Evolutionary conservation across 2,329 filamentous ascomycete genomes (phyloP).

Genomic region (Diaporthe citri): DNA sequence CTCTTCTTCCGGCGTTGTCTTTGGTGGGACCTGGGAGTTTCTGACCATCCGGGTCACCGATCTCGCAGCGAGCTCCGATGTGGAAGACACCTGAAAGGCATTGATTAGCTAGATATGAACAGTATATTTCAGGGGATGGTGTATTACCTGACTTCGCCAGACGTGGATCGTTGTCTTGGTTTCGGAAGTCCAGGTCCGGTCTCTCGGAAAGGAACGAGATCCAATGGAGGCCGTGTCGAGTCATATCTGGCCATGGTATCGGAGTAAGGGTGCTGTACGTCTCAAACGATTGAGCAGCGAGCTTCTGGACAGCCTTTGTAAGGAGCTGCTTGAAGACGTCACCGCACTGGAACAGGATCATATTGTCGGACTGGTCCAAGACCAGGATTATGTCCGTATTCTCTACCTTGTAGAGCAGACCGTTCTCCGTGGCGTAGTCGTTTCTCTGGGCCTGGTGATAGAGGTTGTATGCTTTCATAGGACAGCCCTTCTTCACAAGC

Average conservation of each 20-base stretch:
- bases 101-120: not conserved
- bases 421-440: not conserved
- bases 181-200: conserved; percentile 6
- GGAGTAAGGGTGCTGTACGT: not conserved
- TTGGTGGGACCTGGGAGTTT: not conserved
- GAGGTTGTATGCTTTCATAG: not conserved
- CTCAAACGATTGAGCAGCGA: not conserved
- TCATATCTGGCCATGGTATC: not conserved
- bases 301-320: not conserved
- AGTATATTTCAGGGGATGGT: not conserved
- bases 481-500: not conserved
- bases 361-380: conserved; percentile 2
- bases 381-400: not conserved
- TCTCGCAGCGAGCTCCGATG: not conserved
- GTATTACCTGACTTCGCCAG: not conserved
- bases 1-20: not conserved
- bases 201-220: not conserved
- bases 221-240: conserved; percentile 14
- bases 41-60: not conserved
- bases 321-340: conserved; percentile 6
- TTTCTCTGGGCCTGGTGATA: conserved; percentile 8
- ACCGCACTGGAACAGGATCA: conserved; percentile 5
- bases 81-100: not conserved
- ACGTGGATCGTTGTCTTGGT: not conserved
- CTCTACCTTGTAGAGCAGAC: not conserved